phyloP scores from a whole-genome alignment of 768 basidiomycete species.

The Termitomyces sp. region DNA sequence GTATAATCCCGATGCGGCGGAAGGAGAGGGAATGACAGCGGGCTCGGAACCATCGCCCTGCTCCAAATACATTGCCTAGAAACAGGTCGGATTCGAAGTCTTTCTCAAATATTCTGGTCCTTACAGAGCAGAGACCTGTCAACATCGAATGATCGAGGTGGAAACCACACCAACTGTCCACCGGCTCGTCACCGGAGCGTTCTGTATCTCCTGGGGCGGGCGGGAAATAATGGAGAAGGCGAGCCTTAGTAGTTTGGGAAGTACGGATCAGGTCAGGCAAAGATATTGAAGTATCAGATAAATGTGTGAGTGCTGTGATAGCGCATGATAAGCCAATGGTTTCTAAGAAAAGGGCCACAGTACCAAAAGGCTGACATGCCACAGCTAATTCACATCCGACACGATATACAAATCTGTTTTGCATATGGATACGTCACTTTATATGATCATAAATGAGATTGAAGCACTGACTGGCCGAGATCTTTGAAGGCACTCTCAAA shows the following conservation, averaged over 20 bases:
- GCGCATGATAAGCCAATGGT: neutral
- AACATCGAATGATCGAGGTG: conserved; percentile 89
- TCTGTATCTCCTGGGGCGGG: conserved; percentile 35
- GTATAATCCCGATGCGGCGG: conserved; percentile 79
- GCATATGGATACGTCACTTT: neutral
- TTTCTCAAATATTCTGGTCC: conserved; percentile 12
- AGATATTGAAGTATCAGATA: conserved; percentile 62
- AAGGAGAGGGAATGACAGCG: conserved; percentile 56
- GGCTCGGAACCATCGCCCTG: conserved; percentile 36
- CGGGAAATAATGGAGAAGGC: conserved; percentile 96
- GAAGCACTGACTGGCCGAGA: conserved; percentile 53
- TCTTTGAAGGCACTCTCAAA: conserved; percentile 89
- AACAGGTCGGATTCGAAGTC: neutral
- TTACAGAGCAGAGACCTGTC: conserved; percentile 88
- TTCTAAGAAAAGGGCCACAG: conserved; percentile 7
- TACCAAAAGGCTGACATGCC: conserved; percentile 92
- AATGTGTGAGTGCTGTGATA: conserved; percentile 53
- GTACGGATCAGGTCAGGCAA: conserved; percentile 65
- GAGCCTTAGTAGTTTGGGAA: conserved; percentile 84
- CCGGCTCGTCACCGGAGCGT: conserved; percentile 48
- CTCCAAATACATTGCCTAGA: conserved; percentile 74
- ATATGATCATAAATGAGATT: neutral
- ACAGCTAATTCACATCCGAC: conserved; percentile 77
- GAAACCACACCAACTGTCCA: conserved; percentile 93
- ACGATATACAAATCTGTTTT: conserved; percentile 64